These are phyloP conservation scores for Podila epigama DNA, from an alignment of 192 early-diverging fungal species.

Conservation along the genomic window DNA sequence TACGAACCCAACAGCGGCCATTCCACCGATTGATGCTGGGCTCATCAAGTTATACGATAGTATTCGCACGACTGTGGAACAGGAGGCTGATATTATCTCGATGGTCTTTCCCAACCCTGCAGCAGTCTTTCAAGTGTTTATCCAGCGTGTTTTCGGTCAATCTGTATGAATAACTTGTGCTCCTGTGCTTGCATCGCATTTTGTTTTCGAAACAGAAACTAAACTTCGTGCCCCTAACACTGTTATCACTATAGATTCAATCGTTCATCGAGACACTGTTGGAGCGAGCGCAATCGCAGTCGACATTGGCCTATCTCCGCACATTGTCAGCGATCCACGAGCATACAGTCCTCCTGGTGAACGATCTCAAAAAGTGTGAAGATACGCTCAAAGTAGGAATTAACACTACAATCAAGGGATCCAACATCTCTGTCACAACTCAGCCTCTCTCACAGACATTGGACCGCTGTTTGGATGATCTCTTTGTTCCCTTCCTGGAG, in stretches of 20 bases:
- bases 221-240: neutral
- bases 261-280: conserved; percentile 86
- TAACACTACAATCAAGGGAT: conserved; percentile 49
- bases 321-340: conserved; percentile 76
- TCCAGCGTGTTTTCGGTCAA: conserved; percentile 96
- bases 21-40: conserved; percentile 73
- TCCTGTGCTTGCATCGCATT: neutral
- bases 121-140: conserved; percentile 90
- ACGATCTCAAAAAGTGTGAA: conserved; percentile 84
- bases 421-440: conserved; percentile 50
- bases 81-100: conserved; percentile 93
- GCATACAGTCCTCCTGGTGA: conserved; percentile 75
- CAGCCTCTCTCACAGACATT: conserved; percentile 74
- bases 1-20: conserved; percentile 57
- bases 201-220: neutral
- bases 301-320: conserved; percentile 82
- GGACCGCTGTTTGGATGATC: conserved; percentile 91
- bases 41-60: conserved; percentile 84
- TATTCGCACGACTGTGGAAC: conserved; percentile 78
- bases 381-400: conserved; percentile 55
- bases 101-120: conserved; percentile 93
- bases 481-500: conserved; percentile 94
- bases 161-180: conserved; percentile 61
- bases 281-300: conserved; percentile 69
- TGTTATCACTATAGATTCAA: conserved; percentile 72